phyloP scores from a whole-genome alignment of 2,329 filamentous ascomycete genomes.

The Aspergillus puulaauensis region DNA sequence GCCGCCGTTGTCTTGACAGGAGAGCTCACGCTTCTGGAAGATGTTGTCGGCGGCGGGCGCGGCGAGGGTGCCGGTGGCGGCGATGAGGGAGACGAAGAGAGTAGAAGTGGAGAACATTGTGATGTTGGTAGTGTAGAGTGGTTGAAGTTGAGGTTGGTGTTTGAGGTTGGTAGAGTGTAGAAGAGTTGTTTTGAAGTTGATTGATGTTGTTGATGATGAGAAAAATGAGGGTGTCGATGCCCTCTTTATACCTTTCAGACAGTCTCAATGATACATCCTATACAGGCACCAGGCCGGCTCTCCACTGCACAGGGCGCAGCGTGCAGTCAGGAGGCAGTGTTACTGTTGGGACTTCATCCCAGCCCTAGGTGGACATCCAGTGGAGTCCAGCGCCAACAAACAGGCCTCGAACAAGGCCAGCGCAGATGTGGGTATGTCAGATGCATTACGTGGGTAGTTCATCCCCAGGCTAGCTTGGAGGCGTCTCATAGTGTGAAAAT shows the following conservation, averaged over 20 bases:
- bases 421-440: not conserved
- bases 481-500: too few relatives aligned
- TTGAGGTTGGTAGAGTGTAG: too few relatives aligned
- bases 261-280: not conserved
- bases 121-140: not conserved
- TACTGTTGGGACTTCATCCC: not conserved
- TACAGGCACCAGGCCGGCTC: too few relatives aligned
- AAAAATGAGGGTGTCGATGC: not conserved
- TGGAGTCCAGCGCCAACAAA: not conserved
- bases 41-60: not conserved
- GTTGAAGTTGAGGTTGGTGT: not conserved
- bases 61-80: not conserved
- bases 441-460: not conserved
- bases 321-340: not conserved
- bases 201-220: not conserved
- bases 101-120: not conserved
- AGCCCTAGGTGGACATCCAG: not conserved
- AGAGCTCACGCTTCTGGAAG: not conserved
- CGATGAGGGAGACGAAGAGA: not conserved
- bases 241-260: not conserved
- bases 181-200: too few relatives aligned
- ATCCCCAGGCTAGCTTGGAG: too few relatives aligned
- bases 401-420: not conserved
- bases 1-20: conserved; percentile 6
- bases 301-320: not conserved